A percentile compares a stretch with the other conserved stretches of the same genome.
phyloP scores from a whole-genome alignment of 179 eudicot genomes.

The Spinacia oleracea region DNA sequence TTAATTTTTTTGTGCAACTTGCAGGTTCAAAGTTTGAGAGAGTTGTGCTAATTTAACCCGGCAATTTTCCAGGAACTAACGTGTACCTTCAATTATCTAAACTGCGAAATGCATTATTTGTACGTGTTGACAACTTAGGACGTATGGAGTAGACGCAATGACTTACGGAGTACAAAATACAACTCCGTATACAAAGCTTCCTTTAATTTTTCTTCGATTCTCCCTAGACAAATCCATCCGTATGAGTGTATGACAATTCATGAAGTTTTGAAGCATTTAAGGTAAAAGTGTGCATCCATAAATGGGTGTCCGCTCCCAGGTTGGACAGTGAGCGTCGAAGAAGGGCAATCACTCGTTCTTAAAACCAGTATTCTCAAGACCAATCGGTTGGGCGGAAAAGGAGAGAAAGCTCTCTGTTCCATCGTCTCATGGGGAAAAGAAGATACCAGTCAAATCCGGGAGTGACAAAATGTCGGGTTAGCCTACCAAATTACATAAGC shows the following conservation, averaged over 20 bases:
- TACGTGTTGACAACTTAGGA: background rate
- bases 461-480: background rate
- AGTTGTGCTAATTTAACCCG: constrained; percentile 6
- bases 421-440: background rate
- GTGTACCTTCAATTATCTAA: background rate
- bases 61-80: background rate
- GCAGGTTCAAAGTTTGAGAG: constrained; percentile 21
- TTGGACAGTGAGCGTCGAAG: too few species aligned
- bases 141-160: too few species aligned
- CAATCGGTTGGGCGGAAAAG: too few species aligned
- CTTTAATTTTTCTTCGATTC: too few species aligned
- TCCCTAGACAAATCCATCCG: background rate
- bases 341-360: too few species aligned
- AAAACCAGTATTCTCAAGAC: too few species aligned
- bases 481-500: background rate
- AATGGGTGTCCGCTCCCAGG: too few species aligned
- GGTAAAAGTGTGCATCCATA: background rate
- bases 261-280: too few species aligned
- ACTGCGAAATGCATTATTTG: constrained; percentile 9
- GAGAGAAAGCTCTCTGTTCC: too few species aligned
- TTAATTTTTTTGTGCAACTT: background rate
- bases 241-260: too few species aligned
- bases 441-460: too few species aligned
- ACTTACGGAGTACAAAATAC: background rate
- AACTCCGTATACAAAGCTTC: too few species aligned